phyloP scores from a whole-genome alignment of 2,329 filamentous ascomycete species.

The Lasiodiplodia gonubiensis region DNA sequence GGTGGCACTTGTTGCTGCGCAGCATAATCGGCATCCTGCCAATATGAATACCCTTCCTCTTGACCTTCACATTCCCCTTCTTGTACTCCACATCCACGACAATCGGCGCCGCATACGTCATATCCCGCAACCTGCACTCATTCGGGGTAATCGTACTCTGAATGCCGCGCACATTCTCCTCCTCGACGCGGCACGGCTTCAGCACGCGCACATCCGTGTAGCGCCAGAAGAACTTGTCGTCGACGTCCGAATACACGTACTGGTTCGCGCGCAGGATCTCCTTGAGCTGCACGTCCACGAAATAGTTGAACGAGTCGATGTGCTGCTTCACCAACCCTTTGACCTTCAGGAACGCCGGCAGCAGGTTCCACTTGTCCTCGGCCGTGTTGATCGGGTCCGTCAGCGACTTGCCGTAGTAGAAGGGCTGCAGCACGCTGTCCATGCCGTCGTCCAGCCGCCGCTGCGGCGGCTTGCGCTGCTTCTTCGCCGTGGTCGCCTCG shows the following conservation, averaged over 20 bases:
- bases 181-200: conserved; percentile 77
- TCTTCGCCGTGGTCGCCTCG: not conserved
- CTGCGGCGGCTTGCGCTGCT: conserved; percentile 31
- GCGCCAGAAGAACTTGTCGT: conserved; percentile 91
- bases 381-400: conserved; percentile 74
- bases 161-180: conserved; percentile 61
- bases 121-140: conserved; percentile 93
- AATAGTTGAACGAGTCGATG: conserved; percentile 98
- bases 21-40: conserved; percentile 97
- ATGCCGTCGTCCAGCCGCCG: conserved; percentile 55
- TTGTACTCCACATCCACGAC: conserved; percentile 91
- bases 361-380: conserved; percentile 92
- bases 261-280: conserved; percentile 94
- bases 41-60: conserved; percentile 76
- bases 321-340: conserved; percentile 97
- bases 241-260: conserved; percentile 87
- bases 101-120: conserved; percentile 97
- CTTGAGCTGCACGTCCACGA: conserved; percentile 94
- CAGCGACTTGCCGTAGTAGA: conserved; percentile 71
- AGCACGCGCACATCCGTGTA: conserved; percentile 89
- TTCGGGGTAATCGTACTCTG: conserved; percentile 78
- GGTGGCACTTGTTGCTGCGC: conserved; percentile 89
- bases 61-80: conserved; percentile 76
- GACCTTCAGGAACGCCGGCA: conserved; percentile 97
- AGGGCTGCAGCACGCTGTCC: conserved; percentile 70